Percentiles rank a stretch among this genome's conserved stretches.
Evolutionary conservation across 352 stramenopile genomes (phyloP).

Genomic region (Elongisporangium anandrum): DNA sequence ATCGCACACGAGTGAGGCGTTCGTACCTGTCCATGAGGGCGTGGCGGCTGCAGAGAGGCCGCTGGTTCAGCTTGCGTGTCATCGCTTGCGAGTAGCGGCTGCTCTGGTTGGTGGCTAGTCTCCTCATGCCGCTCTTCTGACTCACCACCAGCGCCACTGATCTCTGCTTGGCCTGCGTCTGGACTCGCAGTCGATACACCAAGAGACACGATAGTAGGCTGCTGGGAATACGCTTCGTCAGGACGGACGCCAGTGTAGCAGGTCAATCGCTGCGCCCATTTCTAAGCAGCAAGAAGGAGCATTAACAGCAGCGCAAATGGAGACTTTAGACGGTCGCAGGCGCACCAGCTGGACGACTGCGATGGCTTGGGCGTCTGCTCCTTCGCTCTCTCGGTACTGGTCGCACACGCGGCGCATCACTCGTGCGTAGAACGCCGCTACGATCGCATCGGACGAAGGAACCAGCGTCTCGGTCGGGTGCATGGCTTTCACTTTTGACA

Average conservation of each 20-base stretch:
- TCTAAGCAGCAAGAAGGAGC: slow-evolving; percentile 13
- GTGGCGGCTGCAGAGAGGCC: not conserved
- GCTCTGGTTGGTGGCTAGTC: no score
- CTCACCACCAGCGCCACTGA: no score
- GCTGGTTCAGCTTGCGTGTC: not conserved
- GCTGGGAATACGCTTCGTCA: not conserved
- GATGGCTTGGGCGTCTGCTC: slow-evolving; percentile 6
- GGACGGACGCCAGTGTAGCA: slow-evolving; percentile 23
- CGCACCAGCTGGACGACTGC: slow-evolving; percentile 25
- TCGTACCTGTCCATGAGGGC: not conserved
- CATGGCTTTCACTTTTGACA: not conserved
- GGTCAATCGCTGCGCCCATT: slow-evolving; percentile 32
- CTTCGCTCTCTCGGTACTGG: slow-evolving; percentile 28
- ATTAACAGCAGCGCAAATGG: not conserved
- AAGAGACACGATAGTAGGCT: not conserved
- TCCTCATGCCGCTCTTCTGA: no score
- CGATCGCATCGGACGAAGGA: slow-evolving; percentile 5
- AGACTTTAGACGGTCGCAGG: not conserved
- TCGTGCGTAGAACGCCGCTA: slow-evolving; percentile 53
- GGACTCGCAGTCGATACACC: not conserved
- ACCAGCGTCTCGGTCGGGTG: not conserved
- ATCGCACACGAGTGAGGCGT: slow-evolving; percentile 10
- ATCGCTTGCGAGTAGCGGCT: slow-evolving; percentile 2
- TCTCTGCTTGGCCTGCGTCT: not conserved
- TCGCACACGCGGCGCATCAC: slow-evolving; percentile 55